Evolutionary conservation across 805 yeast genomes (phyloP), one percentile per base, ranked within the genome.

Genomic region (Danielia oregonensis): DNA sequence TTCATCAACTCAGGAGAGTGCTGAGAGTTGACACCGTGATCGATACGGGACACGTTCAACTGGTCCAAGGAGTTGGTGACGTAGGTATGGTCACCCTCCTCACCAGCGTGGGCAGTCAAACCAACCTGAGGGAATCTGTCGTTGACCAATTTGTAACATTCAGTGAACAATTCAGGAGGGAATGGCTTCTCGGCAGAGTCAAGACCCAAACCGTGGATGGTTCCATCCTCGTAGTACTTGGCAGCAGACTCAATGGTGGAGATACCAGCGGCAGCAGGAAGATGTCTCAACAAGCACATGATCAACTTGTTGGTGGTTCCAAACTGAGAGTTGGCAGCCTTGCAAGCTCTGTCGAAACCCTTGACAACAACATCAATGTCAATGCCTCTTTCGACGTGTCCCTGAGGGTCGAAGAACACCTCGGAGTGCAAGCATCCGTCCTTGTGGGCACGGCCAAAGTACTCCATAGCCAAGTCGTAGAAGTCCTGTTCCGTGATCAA

Each of bases 31-130:
- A 84, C 76, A 35, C 94, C 94, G 52, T 86, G 95, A 52, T 86
- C 95, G 36, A 86, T 80, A 58, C 95, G 74, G 22, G 79, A 69
- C 17, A 76, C 85, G 17, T 44, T 37, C 35, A 53, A 68, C 30
- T 67, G 37, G 48, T 82, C 80, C 41, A 85, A 61, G 2, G 93
- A 63, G 34, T 68, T 70, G 7, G 61, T 39, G 17, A 85, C 84
- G 46, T 66, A 83, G n/a, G 76, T 71, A 26, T 86, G 78, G 43
- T 82, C 86, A 34, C 91, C 94, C 64, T 86, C 94, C 61, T 86
- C 95, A 49, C 95, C 95, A 2, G 93, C 94, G 52, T 86, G 95
- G 2, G 95, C 91, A 24, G 94, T 86, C 35, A 82, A 66, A 25
- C 77, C 72, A 36, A 80, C 71, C 16, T 73, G 61, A 16, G 81